Evolutionary conservation across 768 basidiomycete genomes (phyloP), one percentile per base, ranked within the genome.

Genomic region (Termitomyces sp.): DNA sequence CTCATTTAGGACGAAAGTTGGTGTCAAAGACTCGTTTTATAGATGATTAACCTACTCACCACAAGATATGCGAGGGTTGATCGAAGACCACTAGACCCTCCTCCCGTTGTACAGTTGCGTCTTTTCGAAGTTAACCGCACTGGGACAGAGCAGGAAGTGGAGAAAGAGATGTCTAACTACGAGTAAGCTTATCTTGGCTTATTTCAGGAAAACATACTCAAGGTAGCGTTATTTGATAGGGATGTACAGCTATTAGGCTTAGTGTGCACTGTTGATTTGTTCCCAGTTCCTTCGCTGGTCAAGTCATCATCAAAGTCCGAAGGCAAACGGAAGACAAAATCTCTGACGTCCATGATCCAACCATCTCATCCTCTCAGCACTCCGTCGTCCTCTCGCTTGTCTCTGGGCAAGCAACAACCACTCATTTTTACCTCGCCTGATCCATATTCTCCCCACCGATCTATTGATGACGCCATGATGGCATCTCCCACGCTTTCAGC

Each of bases 191-290:
- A 53, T 40, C 22, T 29, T 39, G 50, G 31, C 20, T 18, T 12
- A n/a, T 42, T 7, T 50, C 25, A 22, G 43, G 31, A 18, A 12
- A 46, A 31, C 16, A 50, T n/a, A 36, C 53, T 42, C 46, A 35
- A 50, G n/a, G 31, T 56, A 52, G 23, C 52, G 50, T 60, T 31
- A 44, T 53, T 25, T 52, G 22, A 31, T 39, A 89, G 88, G 40
- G 78, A 81, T 39, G 68, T 86, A 42, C 80, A 85, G 52, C 73
- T 74, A n/a, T 74, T 82, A 29, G 90, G 89, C 2, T 74, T 90
- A 12, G 66, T 92, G 15, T 91, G 90, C 67, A 88, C 85, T 3
- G 87, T 88, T 38, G 90, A 91, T 68, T 74, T 92, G 16, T 89
- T 88, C 58, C 85, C 84, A 4, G 79, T 88, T 7, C 74, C 77